These are phyloP conservation scores for Cudoniella acicularis DNA, from an alignment of 495 filamentous ascomycete genomes.

Conservation along the genomic window DNA sequence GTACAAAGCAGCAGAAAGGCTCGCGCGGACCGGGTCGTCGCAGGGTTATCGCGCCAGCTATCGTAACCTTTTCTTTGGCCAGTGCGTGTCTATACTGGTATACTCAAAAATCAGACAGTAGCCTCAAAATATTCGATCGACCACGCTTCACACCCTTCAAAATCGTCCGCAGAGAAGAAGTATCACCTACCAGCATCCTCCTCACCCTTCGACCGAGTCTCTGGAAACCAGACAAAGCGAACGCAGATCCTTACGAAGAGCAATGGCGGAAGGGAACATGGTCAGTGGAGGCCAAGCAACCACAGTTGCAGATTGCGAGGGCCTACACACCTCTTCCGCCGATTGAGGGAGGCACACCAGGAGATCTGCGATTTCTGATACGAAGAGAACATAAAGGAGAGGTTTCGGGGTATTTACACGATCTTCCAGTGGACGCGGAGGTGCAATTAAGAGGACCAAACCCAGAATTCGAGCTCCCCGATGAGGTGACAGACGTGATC, in stretches of 20 bases:
- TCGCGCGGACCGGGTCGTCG: no score
- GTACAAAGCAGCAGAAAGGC: no score
- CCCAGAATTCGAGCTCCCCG: conserved; percentile 60
- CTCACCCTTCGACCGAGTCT: conserved; percentile 58
- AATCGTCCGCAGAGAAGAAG: conserved; percentile 58
- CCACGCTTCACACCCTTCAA: conserved; percentile 57
- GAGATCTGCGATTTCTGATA: conserved; percentile 51
- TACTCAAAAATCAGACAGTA: no score
- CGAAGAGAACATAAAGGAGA: conserved; percentile 53
- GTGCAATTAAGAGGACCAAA: conserved; percentile 78
- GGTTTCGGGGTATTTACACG: conserved; percentile 50
- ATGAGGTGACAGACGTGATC: conserved; percentile 46
- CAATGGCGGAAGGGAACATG: conserved; percentile 62
- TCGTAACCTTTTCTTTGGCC: no score
- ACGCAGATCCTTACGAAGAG: conserved; percentile 39
- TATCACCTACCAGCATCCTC: conserved; percentile 74
- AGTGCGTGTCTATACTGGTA: no score
- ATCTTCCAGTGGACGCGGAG: conserved; percentile 51
- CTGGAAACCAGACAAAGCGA: conserved; percentile 25
- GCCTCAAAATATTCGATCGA: conserved; percentile 44
- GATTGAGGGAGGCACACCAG: conserved; percentile 24
- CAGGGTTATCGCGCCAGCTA: no score
- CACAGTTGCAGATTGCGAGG: conserved; percentile 81
- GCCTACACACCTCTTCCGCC: conserved; percentile 85
- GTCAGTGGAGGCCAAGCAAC: conserved; percentile 91